Conservation (phyloP, 441 rosid genomes). For the Adansonia rubrostipa region DNA sequence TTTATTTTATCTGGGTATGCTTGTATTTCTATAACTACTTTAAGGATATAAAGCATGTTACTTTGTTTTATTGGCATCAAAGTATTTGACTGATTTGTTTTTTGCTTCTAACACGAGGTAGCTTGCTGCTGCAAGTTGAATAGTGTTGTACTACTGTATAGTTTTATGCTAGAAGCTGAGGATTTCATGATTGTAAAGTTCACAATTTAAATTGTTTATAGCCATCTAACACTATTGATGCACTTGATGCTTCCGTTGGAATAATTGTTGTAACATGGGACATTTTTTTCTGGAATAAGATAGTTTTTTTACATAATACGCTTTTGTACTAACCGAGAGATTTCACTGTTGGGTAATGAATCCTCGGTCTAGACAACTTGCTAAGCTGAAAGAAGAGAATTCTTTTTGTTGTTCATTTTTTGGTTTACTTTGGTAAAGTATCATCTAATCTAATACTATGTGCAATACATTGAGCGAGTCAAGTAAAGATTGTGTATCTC, state of each 20-base stretch:
- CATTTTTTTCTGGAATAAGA: neutral
- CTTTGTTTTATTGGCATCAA: neutral
- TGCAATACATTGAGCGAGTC: neutral
- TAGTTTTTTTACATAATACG: neutral
- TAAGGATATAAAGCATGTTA: neutral
- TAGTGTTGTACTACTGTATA: neutral
- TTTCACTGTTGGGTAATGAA: conserved; percentile 3
- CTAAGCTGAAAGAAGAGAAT: neutral
- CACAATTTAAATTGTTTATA: neutral
- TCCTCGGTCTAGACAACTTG: neutral
- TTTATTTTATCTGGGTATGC: conserved; percentile 8
- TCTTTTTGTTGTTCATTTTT: neutral
- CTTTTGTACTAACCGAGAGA: neutral
- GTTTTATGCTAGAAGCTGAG: neutral
- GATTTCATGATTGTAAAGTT: neutral
- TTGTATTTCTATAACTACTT: neutral
- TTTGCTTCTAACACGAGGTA: neutral
- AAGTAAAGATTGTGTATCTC: neutral
- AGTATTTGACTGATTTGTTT: neutral
- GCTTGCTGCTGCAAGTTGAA: neutral
- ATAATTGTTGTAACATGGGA: neutral
- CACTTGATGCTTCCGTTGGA: neutral
- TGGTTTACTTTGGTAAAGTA: neutral
- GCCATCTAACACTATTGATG: neutral
- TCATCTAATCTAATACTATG: neutral